Base-by-base conservation (phyloP, 305 asterid species). In the Fraxinus dipetala region DNA sequence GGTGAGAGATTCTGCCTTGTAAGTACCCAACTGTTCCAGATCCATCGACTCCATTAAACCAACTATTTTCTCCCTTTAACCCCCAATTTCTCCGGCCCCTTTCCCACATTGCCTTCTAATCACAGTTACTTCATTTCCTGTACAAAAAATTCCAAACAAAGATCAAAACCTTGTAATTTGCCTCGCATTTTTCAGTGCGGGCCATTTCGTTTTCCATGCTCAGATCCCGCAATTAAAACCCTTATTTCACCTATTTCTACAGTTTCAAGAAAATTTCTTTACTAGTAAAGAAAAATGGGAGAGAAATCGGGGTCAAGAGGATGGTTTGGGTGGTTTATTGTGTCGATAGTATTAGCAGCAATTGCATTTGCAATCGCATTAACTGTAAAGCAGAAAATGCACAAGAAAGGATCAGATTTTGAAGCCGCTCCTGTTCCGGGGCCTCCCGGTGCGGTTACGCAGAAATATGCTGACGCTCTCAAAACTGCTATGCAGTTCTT, bases 341-440 rank as follows among this genome's bases (percentile, higher is more conserved):
- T 83, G 16, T 22, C 84, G 4, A 31, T 92, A 7, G 92, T 93
- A 4, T 77, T 87, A 34, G 92, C 76, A 0, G 96, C 86, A 3
- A 78, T 88, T 13, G 91, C 82, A 0, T 63, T 77, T n/a, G 89
- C 90, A 48, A 43, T 92, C 75, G 88, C 56, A 75, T 32, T 86
- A 28, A 2, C 80, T 35, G 45, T 88, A 13, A 87, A 34, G 84
- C 90, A 87, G 80, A 91, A 90, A 69, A 79, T 78, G 28, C 85
- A 85, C 74, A 87, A 69, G 65, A 70, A 70, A 4, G 75, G 14
- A 70, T 83, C 87, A 0, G 77, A 72, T 10, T 74, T 84, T 6
- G 94, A 76, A 7, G 87, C 94, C 5, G 93, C 90, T 38, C 95
- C 97, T 81, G 94, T 95, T 75, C 95, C 98, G 13, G 93, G 95